Percentiles rank a stretch among this genome's conserved stretches.
These are phyloP conservation scores for Pulveroboletus frians DNA, from an alignment of 768 basidiomycete genomes.

Conservation along the genomic window DNA sequence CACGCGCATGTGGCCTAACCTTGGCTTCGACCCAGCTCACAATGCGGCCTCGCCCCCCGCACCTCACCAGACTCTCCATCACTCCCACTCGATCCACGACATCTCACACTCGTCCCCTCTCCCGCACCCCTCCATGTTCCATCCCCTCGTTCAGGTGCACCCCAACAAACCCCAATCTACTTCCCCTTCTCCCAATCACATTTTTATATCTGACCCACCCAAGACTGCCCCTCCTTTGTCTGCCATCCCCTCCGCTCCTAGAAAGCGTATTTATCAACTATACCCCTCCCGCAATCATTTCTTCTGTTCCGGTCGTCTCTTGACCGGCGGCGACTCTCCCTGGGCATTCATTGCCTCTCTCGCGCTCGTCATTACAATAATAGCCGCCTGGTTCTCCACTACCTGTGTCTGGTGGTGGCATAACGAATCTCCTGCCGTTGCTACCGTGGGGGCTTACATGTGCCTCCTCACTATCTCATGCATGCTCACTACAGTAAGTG, in stretches of 20 bases:
- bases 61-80: not conserved
- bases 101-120: conserved; percentile 5
- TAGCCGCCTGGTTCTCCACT: conserved; percentile 83
- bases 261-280: conserved; percentile 52
- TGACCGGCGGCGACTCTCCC: conserved; percentile 84
- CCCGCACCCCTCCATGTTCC: conserved; percentile 12
- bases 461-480: conserved; percentile 62
- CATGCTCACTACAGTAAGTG: conserved; percentile 72
- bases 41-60: conserved; percentile 19
- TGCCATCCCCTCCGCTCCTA: conserved; percentile 29
- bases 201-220: conserved; percentile 30
- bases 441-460: conserved; percentile 59
- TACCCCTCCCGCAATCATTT: conserved; percentile 76
- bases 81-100: conserved; percentile 13
- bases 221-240: conserved; percentile 31
- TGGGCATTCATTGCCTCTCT: conserved; percentile 74
- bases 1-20: conserved; percentile 51
- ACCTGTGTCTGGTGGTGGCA: conserved; percentile 90
- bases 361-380: conserved; percentile 54
- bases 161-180: conserved; percentile 20
- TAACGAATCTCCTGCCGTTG: conserved; percentile 66
- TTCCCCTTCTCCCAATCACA: conserved; percentile 25
- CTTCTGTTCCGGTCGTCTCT: conserved; percentile 61
- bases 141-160: conserved; percentile 25
- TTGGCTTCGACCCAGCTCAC: conserved; percentile 48